Percentiles rank a stretch among this genome's conserved stretches.
Evolutionary conservation across 1,139 yeast species (phyloP).

Genomic region (Zygoascus meyerae): DNA sequence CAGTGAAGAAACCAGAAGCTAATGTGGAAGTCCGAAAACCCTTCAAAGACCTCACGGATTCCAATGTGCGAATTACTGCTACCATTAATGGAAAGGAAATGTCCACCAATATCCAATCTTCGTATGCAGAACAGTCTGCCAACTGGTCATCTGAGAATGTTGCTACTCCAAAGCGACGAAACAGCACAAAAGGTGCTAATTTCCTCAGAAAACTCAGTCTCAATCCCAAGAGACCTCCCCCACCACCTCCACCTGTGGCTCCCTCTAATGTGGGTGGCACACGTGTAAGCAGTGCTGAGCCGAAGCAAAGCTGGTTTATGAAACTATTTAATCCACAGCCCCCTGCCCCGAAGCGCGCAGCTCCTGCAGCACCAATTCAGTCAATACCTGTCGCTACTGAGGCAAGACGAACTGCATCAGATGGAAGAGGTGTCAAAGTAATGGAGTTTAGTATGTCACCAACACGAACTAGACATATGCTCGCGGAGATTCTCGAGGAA

Average conservation of each 20-base stretch:
- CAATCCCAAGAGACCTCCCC: conserved; percentile 22
- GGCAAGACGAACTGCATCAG: conserved; percentile 4
- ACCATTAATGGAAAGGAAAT: conserved; percentile 10
- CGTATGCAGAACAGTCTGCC: background rate
- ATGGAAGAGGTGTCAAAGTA: conserved; percentile 19
- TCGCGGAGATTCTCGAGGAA: conserved; percentile 30
- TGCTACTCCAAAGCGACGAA: conserved; percentile 2
- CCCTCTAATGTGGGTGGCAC: conserved; percentile 1
- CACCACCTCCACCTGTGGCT: conserved; percentile 18
- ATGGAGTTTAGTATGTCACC: conserved; percentile 26
- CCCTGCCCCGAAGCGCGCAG: background rate
- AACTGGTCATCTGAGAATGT: background rate
- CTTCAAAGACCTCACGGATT: background rate
- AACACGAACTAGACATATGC: conserved; percentile 26
- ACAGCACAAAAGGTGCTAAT: conserved; percentile 13
- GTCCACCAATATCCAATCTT: conserved; percentile 10
- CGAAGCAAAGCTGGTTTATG: conserved; percentile 38
- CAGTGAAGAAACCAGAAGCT: background rate
- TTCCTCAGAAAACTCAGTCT: conserved; percentile 19
- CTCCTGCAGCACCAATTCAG: background rate
- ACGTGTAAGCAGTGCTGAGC: conserved; percentile 19
- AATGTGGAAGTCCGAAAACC: background rate
- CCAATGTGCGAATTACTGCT: conserved; percentile 8
- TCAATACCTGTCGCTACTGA: background rate
- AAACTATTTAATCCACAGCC: conserved; percentile 28